Evolutionary conservation across 2,329 filamentous ascomycete genomes (phyloP), one percentile per base, ranked within the genome.

Genomic region (Amauroascus verrucosus): DNA sequence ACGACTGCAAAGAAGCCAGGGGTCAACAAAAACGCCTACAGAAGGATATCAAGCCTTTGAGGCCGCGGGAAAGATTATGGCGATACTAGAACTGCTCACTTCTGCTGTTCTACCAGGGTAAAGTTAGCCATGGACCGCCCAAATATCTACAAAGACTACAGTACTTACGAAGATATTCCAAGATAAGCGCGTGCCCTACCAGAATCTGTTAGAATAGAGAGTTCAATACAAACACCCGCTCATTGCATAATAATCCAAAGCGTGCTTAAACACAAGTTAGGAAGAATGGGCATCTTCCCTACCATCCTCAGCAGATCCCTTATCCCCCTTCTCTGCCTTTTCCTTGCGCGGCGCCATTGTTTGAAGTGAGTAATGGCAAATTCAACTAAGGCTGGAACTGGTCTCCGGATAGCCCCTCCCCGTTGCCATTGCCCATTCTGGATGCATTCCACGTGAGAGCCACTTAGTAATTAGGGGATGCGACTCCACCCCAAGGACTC

Each of bases 131-230:
- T 28, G 22, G n/a, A n/a, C n/a, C n/a, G n/a, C n/a, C 30, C 32
- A 26, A 28, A 41, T 1, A 9, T 9, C 8, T 37, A 14, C 9
- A 51, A 45, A 58, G 35, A 18, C 44, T 30, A 30, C 26, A 30
- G 9, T 11, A 67, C 73, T 65, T 59, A 77, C 75, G 70, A 18
- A 79, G 67, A 59, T 79, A 79, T 22, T 72, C 67, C 32, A 77
- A 65, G 20, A 79, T 72, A 62, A 75, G 66, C 20, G 70, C 64
- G 24, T 67, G 60, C 13, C 72, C 70, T 66, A 28, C 13, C 26
- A 7, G 6, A 33, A 26, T 45, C 70, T 65, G 3, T 16, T 45
- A 16, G 5, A 44, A 13, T 37, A 26, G n/a, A 32, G 43, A n/a
- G n/a, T n/a, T 46, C 28, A 46, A 14, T 33, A 47, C 6, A 20